Conservation (phyloP, 495 filamentous ascomycete genomes). For the Tetracladium marchalianum region DNA sequence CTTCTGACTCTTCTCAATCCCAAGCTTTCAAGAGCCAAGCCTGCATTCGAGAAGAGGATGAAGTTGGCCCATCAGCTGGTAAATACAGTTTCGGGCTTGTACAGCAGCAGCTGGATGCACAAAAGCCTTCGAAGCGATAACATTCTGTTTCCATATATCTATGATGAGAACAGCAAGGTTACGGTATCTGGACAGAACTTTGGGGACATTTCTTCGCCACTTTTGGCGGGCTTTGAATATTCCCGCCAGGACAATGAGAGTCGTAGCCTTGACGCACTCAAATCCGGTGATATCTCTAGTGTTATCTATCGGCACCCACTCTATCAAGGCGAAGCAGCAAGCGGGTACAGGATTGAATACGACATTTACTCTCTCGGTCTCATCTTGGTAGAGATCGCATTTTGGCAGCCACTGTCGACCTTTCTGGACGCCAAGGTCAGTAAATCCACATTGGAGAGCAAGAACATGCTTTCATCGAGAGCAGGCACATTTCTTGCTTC, state of each 20-base stretch:
- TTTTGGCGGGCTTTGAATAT: neutral
- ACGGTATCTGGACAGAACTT: too few relatives aligned
- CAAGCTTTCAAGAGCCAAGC: too few relatives aligned
- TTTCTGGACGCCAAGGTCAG: neutral
- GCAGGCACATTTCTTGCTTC: too few relatives aligned
- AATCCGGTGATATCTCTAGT: neutral
- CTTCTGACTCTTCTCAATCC: too few relatives aligned
- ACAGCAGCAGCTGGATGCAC: neutral
- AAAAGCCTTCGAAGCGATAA: neutral
- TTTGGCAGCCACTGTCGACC: neutral
- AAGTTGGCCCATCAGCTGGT: too few relatives aligned
- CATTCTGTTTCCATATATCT: neutral
- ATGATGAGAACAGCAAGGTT: too few relatives aligned
- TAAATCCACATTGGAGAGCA: too few relatives aligned
- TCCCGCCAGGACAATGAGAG: neutral
- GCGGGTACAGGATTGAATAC: neutral
- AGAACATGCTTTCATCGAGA: too few relatives aligned
- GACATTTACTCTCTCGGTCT: conserved; percentile 1
- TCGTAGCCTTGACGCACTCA: neutral
- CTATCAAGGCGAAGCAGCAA: conserved; percentile 2
- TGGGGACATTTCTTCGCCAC: neutral
- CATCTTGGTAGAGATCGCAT: neutral
- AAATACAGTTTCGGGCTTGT: neutral
- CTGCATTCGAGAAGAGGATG: too few relatives aligned
- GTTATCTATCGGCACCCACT: neutral